These are phyloP conservation scores for Byssoonygena ceratinophila DNA, from an alignment of 2,329 filamentous ascomycete genomes.

Conservation along the genomic window DNA sequence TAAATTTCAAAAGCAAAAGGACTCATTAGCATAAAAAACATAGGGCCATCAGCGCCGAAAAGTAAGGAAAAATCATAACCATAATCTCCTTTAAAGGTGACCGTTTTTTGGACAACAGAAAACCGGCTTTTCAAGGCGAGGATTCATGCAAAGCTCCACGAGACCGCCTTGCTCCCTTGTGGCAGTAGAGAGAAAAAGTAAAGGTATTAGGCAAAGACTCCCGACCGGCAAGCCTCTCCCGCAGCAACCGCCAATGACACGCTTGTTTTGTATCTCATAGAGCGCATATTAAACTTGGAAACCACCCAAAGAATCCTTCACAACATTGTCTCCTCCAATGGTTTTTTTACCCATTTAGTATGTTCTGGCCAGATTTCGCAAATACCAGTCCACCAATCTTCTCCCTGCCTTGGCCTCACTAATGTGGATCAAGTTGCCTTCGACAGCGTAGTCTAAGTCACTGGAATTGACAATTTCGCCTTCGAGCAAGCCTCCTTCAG, in stretches of 20 bases:
- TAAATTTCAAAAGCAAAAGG: background rate
- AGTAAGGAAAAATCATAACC: background rate
- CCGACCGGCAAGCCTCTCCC: background rate
- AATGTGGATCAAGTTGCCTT: slow-evolving; percentile 95
- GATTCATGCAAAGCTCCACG: background rate
- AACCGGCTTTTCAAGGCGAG: background rate
- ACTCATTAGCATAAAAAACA: slow-evolving; percentile 1
- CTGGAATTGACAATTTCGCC: slow-evolving; percentile 87
- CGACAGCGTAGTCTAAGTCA: slow-evolving; percentile 93
- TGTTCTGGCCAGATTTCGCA: slow-evolving; percentile 88
- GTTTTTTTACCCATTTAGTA: slow-evolving; percentile 64
- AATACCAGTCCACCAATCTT: slow-evolving; percentile 97
- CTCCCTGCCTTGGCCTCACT: slow-evolving; percentile 97
- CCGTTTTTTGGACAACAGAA: background rate
- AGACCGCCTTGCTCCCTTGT: background rate
- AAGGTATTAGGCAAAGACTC: background rate
- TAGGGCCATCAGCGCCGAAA: background rate
- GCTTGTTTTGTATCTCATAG: background rate
- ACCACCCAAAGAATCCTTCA: background rate
- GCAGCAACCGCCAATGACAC: background rate
- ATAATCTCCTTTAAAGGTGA: background rate
- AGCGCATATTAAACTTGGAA: slow-evolving; percentile 1
- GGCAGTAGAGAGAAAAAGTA: background rate
- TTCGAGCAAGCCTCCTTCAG: slow-evolving; percentile 77
- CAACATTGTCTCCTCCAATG: background rate